Evolutionary conservation across 116 monocot species (phyloP).

Genomic region (Iris pallida): DNA sequence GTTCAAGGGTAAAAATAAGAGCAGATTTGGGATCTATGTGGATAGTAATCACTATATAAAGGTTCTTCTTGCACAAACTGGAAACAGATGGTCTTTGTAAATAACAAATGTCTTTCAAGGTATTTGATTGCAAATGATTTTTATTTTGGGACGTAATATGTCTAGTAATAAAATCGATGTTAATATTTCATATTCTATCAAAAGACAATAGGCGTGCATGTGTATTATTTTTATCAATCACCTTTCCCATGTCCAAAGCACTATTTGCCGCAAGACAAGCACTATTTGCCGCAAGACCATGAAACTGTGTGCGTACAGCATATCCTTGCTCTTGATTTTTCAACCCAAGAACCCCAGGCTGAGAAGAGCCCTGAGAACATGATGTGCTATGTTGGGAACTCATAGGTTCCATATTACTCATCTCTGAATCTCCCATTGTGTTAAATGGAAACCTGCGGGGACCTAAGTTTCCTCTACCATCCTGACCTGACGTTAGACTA

Average conservation of each 20-base stretch:
- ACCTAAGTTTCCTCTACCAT: slow-evolving; percentile 25
- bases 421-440: slow-evolving; percentile 43
- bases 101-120: no score
- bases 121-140: no score
- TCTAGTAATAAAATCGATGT: no score
- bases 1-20: no score
- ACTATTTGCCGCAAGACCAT: slow-evolving; percentile 29
- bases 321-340: slow-evolving; percentile 35
- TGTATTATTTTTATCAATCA: slow-evolving; percentile 11
- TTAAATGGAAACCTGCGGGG: slow-evolving; percentile 44
- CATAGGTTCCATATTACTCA: slow-evolving; percentile 17
- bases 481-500: slow-evolving; percentile 17
- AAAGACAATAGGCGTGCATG: no score
- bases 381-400: slow-evolving; percentile 3
- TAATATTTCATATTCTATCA: no score
- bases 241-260: slow-evolving; percentile 31
- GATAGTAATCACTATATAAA: no score
- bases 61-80: no score
- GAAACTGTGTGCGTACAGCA: slow-evolving; percentile 18
- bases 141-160: no score
- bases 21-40: no score
- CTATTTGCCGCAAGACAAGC: slow-evolving; percentile 20
- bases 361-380: slow-evolving; percentile 26
- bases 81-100: no score
- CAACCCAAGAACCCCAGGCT: slow-evolving; percentile 19